phyloP scores from a whole-genome alignment of 306 rosid species.

The Neltuma alba region DNA sequence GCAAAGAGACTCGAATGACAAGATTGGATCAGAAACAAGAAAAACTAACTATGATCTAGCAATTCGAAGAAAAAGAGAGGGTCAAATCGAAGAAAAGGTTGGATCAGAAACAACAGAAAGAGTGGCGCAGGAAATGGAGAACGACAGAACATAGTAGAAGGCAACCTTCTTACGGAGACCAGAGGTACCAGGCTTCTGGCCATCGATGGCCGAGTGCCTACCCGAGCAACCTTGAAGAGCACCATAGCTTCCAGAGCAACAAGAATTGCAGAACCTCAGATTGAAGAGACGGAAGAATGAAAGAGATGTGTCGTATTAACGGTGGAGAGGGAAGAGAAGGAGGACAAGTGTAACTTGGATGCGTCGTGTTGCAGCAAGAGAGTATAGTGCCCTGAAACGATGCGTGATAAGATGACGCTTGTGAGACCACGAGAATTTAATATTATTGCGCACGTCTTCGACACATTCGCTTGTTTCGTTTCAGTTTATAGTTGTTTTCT shows the following conservation, averaged over 20 bases:
- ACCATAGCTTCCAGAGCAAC: constrained; percentile 50
- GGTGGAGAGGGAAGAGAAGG: neutral
- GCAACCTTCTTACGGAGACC: constrained; percentile 99
- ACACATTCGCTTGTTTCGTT: neutral
- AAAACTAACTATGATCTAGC: constrained; percentile 28
- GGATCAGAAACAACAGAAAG: constrained; percentile 9
- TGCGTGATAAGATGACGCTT: constrained; percentile 18
- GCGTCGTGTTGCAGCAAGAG: constrained; percentile 13
- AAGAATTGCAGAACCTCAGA: constrained; percentile 30
- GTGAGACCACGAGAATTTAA: constrained; percentile 34
- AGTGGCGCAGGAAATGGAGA: neutral
- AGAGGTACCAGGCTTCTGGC: constrained; percentile 99
- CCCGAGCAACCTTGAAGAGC: constrained; percentile 62
- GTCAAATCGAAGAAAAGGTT: neutral
- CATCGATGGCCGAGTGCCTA: constrained; percentile 77
- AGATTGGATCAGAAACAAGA: no score
- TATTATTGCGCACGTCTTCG: neutral
- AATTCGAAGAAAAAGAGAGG: neutral
- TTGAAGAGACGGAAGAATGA: constrained; percentile 7
- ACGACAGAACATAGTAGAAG: neutral
- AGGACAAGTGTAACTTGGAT: constrained; percentile 15
- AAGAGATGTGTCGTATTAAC: neutral
- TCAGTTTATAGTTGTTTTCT: neutral
- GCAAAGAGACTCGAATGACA: constrained; percentile 33
- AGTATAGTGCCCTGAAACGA: neutral